Evolutionary conservation across 306 rosid species (phyloP).

Genomic region (Quercus agrifolia): DNA sequence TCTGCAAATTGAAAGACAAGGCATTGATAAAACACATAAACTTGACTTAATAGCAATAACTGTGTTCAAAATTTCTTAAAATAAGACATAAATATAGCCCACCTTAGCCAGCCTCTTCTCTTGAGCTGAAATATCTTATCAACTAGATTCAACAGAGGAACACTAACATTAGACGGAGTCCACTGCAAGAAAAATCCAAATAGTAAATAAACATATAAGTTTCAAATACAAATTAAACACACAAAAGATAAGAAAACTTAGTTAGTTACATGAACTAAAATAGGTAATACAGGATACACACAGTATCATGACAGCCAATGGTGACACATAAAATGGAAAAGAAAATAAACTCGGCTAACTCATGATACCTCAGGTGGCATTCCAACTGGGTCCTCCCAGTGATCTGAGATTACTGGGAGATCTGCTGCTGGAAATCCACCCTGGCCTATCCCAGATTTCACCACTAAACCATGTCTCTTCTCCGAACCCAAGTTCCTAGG

Average conservation of each 20-base stretch:
- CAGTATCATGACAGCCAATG: constrained; percentile 20
- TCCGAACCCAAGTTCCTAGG: constrained; percentile 34
- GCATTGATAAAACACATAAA: neutral
- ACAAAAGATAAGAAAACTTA: neutral
- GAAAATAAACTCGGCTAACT: constrained; percentile 21
- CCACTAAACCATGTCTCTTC: constrained; percentile 37
- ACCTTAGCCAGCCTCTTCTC: constrained; percentile 99
- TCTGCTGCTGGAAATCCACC: constrained; percentile 35
- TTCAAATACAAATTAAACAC: neutral
- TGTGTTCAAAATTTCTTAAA: constrained; percentile 1
- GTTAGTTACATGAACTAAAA: neutral
- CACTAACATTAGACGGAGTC: constrained; percentile 93
- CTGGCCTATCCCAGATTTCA: constrained; percentile 44
- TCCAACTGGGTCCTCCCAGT: constrained; percentile 64
- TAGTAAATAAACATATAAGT: constrained; percentile 12
- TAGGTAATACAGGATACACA: constrained; percentile 16
- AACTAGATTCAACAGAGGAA: constrained; percentile 89
- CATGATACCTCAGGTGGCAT: constrained; percentile 91
- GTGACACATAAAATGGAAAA: constrained; percentile 19
- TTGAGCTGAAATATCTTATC: constrained; percentile 97
- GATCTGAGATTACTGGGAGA: constrained; percentile 27
- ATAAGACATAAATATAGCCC: constrained; percentile 22
- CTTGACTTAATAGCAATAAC: constrained; percentile 12
- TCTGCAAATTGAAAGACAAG: constrained; percentile 8
- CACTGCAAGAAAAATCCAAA: constrained; percentile 63